Evolutionary conservation across 805 yeast genomes (phyloP), one percentile per base, ranked within the genome.

Genomic region (Pichia phayaonensis): DNA sequence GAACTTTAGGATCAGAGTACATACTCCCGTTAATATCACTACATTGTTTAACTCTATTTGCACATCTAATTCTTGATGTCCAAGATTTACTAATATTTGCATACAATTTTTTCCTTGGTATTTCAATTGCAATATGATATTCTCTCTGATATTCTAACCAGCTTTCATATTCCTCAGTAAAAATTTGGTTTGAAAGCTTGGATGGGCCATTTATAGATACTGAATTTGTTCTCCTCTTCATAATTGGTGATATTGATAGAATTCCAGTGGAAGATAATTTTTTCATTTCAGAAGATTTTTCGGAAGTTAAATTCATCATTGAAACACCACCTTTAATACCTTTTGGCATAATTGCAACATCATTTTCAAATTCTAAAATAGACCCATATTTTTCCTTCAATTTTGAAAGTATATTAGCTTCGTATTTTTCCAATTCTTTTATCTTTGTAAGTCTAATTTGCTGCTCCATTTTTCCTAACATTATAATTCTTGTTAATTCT

Each of bases 391-490:
- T 73, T 43, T 72, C 73, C 13, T 66, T 50, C 7, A 71, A 63
- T 40, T 56, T 47, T 44, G 47, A 40, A 8, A 52, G 48, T 40
- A 59, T 53, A 20, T 46, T 48, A 13, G 34, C 27, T 46, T 58
- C 64, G 44, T 61, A 60, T 22, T 50, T 54, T 15, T 45, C 57
- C 46, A 66, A 64, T 4, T 55, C 57, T 4, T 46, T 47, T 16
- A 58, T 20, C 51, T 85, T 82, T 23, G 77, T 78, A 13, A 78
- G 46, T 54, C 96, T 72, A 47, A 72, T 69, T 55, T 71, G 73
- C 61, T 88, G 95, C 57, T 83, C 92, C n/a, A 72, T 52, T 21
- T 68, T 46, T 1, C 95, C 95, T 12, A 84, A 72, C 57, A 83
- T 83, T 59, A 76, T 81, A 26, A 84, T 78, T 59, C 79, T 71